Percentiles rank a stretch among this genome's conserved stretches.
phyloP scores from a whole-genome alignment of 306 rosid genomes.

The Carpinus fangiana region DNA sequence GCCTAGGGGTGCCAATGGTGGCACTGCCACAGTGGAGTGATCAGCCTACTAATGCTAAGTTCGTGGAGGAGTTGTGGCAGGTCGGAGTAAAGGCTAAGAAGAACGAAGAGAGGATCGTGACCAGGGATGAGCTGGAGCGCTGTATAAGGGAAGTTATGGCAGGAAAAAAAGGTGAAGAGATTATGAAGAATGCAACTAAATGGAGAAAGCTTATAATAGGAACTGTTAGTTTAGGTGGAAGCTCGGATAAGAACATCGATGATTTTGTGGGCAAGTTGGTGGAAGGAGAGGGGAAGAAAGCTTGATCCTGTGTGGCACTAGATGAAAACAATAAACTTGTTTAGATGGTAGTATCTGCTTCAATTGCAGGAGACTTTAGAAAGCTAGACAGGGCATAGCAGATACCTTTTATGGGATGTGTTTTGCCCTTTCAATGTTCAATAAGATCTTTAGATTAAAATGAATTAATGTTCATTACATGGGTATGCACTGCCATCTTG shows the following conservation, averaged over 20 bases:
- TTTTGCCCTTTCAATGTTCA: not conserved
- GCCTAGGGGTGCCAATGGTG: constrained; percentile 53
- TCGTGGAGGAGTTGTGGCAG: constrained; percentile 47
- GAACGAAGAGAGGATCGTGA: constrained; percentile 40
- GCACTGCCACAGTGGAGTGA: constrained; percentile 52
- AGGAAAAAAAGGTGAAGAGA: constrained; percentile 38
- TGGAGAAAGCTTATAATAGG: constrained; percentile 44
- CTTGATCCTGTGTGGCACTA: not conserved
- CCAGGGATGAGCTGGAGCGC: constrained; percentile 36
- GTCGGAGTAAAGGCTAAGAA: constrained; percentile 45
- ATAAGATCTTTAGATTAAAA: not conserved
- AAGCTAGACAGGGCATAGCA: not conserved
- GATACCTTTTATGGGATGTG: not conserved
- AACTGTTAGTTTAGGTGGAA: constrained; percentile 42
- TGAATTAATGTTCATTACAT: not conserved
- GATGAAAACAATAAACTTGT: not conserved
- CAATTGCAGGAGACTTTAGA: not conserved
- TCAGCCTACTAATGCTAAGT: constrained; percentile 49
- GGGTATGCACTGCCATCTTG: not conserved
- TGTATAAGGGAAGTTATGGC: constrained; percentile 40
- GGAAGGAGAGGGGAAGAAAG: not conserved
- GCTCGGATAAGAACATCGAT: constrained; percentile 35
- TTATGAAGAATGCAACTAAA: constrained; percentile 38
- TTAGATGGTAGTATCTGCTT: not conserved
- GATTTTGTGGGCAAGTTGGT: constrained; percentile 20